Evolutionary conservation across 1,284 basidiomycete genomes (phyloP).

Genomic region (Ustilago bromivora): DNA sequence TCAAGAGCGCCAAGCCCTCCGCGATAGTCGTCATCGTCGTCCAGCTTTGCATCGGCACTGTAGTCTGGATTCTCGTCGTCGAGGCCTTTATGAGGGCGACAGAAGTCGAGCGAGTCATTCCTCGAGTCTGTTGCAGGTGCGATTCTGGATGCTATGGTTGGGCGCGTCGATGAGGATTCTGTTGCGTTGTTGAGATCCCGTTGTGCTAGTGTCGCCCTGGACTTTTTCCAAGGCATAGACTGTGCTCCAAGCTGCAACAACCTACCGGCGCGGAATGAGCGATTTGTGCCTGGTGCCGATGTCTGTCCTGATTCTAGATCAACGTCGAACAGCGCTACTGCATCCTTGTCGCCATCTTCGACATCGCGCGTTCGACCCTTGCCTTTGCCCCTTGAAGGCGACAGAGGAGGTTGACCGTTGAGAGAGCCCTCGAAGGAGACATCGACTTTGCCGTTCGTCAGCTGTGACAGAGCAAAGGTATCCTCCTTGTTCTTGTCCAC

Average conservation of each 20-base stretch:
- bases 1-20: slow-evolving; percentile 22
- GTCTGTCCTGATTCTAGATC: slow-evolving; percentile 31
- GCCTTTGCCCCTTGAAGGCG: slow-evolving; percentile 18
- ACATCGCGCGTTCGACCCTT: slow-evolving; percentile 24
- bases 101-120: slow-evolving; percentile 30
- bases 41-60: slow-evolving; percentile 4
- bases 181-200: neutral
- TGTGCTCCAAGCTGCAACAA: slow-evolving; percentile 24
- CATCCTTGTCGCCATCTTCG: neutral
- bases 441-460: slow-evolving; percentile 46
- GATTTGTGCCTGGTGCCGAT: slow-evolving; percentile 2
- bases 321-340: slow-evolving; percentile 31
- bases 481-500: slow-evolving; percentile 26
- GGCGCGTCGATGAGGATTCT: neutral
- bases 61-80: slow-evolving; percentile 7
- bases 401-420: neutral
- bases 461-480: slow-evolving; percentile 25
- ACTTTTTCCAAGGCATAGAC: slow-evolving; percentile 30
- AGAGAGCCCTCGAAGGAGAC: slow-evolving; percentile 45
- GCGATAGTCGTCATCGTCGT: slow-evolving; percentile 27
- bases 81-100: neutral
- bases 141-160: neutral
- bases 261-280: slow-evolving; percentile 16
- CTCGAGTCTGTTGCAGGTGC: neutral
- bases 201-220: slow-evolving; percentile 1